phyloP scores from a whole-genome alignment of 148 eudicot species.

The Heliosperma pusillum region DNA sequence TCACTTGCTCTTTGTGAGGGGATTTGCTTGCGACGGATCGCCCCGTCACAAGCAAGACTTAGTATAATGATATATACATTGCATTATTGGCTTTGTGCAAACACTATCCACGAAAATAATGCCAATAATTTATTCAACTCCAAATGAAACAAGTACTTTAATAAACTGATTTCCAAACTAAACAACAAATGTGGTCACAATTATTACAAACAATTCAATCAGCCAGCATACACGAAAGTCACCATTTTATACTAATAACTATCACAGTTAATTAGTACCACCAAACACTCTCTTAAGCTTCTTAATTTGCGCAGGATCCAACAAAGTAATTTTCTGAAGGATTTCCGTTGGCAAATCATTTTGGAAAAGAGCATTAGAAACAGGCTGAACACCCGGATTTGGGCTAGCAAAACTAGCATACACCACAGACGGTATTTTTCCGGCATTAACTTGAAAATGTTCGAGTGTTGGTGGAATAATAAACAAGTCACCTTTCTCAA shows the following conservation, averaged over 20 bases:
- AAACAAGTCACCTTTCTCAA: not conserved
- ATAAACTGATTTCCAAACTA: not conserved
- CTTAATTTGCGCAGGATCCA: conserved; percentile 15
- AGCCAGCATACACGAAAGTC: too few relatives aligned
- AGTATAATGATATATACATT: too few relatives aligned
- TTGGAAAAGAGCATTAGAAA: not conserved
- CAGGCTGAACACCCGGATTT: conserved; percentile 2
- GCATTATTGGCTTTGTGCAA: too few relatives aligned
- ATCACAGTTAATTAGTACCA: not conserved
- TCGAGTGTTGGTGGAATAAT: conserved; percentile 5
- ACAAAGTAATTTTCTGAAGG: conserved; percentile 13
- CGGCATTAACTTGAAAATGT: conserved; percentile 14
- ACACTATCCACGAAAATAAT: too few relatives aligned
- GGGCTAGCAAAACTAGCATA: conserved; percentile 10
- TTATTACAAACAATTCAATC: not conserved
- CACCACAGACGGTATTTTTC: not conserved
- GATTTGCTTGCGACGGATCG: too few relatives aligned
- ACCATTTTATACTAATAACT: too few relatives aligned
- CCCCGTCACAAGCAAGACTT: too few relatives aligned
- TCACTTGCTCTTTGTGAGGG: too few relatives aligned
- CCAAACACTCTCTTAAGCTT: conserved; percentile 5
- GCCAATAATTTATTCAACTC: not conserved
- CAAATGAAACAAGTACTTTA: not conserved
- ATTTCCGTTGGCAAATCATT: not conserved
- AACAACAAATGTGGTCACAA: not conserved